phyloP scores from a whole-genome alignment of 768 basidiomycete genomes.

The Russula brevipes region DNA sequence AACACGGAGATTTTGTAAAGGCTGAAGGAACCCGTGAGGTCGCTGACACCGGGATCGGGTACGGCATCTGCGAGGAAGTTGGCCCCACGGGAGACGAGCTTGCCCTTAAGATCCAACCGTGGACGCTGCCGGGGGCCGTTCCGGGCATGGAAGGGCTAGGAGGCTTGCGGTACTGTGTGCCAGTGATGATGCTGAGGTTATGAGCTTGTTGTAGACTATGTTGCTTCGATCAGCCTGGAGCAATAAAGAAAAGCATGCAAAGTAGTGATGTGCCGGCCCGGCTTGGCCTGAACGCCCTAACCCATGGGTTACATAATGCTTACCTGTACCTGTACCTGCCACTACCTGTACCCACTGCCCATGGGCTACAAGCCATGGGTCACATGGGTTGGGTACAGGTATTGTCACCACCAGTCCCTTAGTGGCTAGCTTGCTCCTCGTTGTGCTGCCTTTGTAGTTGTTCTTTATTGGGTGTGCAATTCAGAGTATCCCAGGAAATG shows the following conservation, averaged over 20 bases:
- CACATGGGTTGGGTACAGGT: no score
- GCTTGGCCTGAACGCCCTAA: not conserved
- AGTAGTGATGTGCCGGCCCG: not conserved
- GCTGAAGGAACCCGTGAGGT: constrained; percentile 86
- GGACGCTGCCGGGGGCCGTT: constrained; percentile 76
- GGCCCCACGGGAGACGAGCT: constrained; percentile 81
- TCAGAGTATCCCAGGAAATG: no score
- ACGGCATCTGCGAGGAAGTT: constrained; percentile 88
- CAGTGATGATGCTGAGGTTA: constrained; percentile 90
- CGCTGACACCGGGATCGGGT: constrained; percentile 79
- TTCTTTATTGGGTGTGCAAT: no score
- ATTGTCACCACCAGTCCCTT: no score
- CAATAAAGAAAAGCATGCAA: not conserved
- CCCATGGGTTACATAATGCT: no score
- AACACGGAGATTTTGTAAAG: constrained; percentile 74
- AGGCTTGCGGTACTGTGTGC: constrained; percentile 74
- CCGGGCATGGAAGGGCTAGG: constrained; percentile 51
- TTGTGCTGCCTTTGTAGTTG: no score
- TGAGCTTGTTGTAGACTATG: constrained; percentile 76
- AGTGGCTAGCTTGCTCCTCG: no score
- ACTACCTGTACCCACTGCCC: no score
- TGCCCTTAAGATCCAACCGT: constrained; percentile 90
- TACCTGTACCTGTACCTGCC: no score
- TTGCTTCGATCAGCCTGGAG: not conserved
- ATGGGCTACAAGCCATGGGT: no score